These are phyloP conservation scores for Sphaerulina musiva DNA, from an alignment of 2,329 filamentous ascomycete genomes.

Conservation along the genomic window DNA sequence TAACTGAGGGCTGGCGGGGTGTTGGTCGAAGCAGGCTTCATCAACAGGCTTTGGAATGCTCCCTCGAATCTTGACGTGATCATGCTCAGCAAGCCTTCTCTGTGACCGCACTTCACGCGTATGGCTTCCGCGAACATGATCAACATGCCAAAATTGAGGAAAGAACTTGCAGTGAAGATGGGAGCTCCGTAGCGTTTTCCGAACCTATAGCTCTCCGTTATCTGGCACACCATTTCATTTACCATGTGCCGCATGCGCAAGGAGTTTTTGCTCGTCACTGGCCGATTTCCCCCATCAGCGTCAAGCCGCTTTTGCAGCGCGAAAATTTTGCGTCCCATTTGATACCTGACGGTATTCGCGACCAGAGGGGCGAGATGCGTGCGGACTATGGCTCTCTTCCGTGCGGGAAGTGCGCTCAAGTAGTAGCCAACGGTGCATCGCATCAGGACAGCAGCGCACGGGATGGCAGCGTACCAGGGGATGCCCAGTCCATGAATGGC, in stretches of 20 bases:
- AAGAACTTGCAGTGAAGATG: slow-evolving; percentile 2
- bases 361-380: slow-evolving; percentile 20
- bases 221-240: not conserved
- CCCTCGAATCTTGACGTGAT: slow-evolving; percentile 10
- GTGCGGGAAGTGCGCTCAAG: slow-evolving; percentile 17
- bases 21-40: not conserved
- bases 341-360: not conserved
- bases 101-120: slow-evolving; percentile 24
- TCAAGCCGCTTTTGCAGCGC: too few species aligned
- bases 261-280: too few species aligned
- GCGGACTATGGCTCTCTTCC: slow-evolving; percentile 17
- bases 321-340: not conserved
- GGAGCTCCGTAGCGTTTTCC: slow-evolving; percentile 18
- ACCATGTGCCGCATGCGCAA: not conserved
- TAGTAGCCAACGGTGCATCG: slow-evolving; percentile 28
- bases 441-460: slow-evolving; percentile 27
- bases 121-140: slow-evolving; percentile 28
- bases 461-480: slow-evolving; percentile 31
- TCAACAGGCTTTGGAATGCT: not conserved
- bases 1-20: not conserved
- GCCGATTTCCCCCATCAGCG: too few species aligned
- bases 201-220: slow-evolving; percentile 4
- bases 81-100: slow-evolving; percentile 25
- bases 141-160: slow-evolving; percentile 24
- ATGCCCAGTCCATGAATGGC: slow-evolving; percentile 26